A percentile compares a stretch with the other conserved stretches of the same genome.
Conservation (phyloP, 2,329 filamentous ascomycete genomes). For the Neopestalotiopsis sp. region DNA sequence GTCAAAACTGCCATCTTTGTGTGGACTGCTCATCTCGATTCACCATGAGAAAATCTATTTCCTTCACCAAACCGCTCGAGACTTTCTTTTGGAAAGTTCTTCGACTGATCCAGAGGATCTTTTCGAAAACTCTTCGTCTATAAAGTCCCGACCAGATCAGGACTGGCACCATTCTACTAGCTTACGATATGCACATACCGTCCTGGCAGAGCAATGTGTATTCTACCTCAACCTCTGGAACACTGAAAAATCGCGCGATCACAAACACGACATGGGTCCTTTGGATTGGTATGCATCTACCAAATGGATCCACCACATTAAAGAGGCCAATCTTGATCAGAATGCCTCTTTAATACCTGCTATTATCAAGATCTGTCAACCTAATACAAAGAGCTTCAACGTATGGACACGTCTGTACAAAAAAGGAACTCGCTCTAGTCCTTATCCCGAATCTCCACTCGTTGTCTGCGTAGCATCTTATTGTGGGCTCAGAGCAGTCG, state of each 20-base stretch:
- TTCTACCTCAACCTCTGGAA: neutral
- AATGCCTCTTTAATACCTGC: no score
- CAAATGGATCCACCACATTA: no score
- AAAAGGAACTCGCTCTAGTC: no score
- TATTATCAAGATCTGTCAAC: no score
- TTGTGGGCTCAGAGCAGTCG: neutral
- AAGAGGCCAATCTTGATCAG: no score
- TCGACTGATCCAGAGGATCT: neutral
- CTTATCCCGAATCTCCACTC: neutral
- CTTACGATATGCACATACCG: neutral
- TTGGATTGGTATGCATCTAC: no score
- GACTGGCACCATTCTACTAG: neutral
- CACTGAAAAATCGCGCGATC: no score
- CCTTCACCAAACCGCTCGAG: conserved; percentile 37
- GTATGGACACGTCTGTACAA: no score
- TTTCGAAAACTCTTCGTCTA: neutral
- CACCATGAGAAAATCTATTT: conserved; percentile 34
- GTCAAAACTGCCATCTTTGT: conserved; percentile 26
- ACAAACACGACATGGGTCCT: no score
- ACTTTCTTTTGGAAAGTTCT: conserved; percentile 33
- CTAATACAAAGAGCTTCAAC: no score
- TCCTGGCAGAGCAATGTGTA: conserved; percentile 6
- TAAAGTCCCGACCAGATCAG: no score
- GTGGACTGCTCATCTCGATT: conserved; percentile 35
- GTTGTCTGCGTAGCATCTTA: neutral